Evolutionary conservation across 177 flowering plant species (phyloP).

Genomic region (Vitis hybrid): DNA sequence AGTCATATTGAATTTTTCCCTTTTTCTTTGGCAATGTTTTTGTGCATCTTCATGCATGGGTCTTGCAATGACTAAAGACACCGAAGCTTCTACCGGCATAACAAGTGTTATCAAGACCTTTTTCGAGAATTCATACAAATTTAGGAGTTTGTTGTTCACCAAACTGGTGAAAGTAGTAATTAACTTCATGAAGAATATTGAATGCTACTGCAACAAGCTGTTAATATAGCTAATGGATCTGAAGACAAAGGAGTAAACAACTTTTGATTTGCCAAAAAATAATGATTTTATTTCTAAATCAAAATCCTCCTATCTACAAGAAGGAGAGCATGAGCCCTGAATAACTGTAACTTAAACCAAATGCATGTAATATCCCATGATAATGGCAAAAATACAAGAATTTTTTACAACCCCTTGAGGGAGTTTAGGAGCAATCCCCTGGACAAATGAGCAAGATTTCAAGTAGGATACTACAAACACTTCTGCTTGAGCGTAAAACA

Average conservation of each 20-base stretch:
- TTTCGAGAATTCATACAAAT: too few species aligned
- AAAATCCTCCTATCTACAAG: constrained; percentile 35
- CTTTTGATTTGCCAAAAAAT: neutral
- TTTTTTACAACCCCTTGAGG: constrained; percentile 6
- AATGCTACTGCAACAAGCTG: too few species aligned
- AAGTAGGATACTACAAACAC: neutral
- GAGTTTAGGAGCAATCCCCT: neutral
- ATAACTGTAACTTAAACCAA: constrained; percentile 11
- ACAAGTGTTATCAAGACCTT: too few species aligned
- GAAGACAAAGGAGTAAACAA: neutral
- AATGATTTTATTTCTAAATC: constrained; percentile 6
- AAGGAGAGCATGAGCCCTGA: constrained; percentile 2
- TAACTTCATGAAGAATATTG: too few species aligned
- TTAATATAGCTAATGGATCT: too few species aligned
- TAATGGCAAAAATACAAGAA: constrained; percentile 12
- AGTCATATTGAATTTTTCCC: too few species aligned
- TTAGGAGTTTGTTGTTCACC: too few species aligned
- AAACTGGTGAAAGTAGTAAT: too few species aligned
- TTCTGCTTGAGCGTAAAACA: neutral
- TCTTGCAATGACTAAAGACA: too few species aligned
- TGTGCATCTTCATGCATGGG: too few species aligned
- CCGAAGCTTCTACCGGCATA: too few species aligned
- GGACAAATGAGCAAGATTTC: neutral
- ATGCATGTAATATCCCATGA: constrained; percentile 15
- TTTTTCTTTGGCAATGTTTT: too few species aligned